Percentiles rank a stretch among this genome's conserved stretches.
Evolutionary conservation across 1,139 yeast species (phyloP).

Genomic region (Suhomyces ambrosiae): DNA sequence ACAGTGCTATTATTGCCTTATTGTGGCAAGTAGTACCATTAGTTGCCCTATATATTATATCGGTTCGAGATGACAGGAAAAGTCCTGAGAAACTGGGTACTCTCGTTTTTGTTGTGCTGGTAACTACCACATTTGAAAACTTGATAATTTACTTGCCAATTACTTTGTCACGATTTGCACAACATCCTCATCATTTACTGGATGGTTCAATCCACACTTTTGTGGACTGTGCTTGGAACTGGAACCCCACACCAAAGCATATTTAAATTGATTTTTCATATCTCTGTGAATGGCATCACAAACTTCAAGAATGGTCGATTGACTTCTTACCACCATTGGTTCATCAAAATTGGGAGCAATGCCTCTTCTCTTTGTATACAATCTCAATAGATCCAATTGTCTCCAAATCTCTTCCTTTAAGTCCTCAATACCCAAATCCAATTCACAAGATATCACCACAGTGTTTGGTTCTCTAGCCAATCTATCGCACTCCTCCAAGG

Average conservation of each 20-base stretch:
- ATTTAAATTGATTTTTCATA: slow-evolving; percentile 87
- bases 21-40: no score
- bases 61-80: no score
- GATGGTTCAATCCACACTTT: slow-evolving; percentile 86
- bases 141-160: no score
- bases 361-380: slow-evolving; percentile 86
- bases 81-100: no score
- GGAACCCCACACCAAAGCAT: slow-evolving; percentile 96
- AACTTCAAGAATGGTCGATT: slow-evolving; percentile 79
- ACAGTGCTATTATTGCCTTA: no score
- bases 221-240: slow-evolving; percentile 96
- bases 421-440: slow-evolving; percentile 83
- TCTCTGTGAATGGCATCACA: slow-evolving; percentile 94
- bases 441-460: slow-evolving; percentile 88
- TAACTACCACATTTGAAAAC: no score
- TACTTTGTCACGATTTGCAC: slow-evolving; percentile 85
- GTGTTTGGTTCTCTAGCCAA: slow-evolving; percentile 91
- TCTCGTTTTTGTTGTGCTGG: no score
- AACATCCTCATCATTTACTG: slow-evolving; percentile 90
- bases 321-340: slow-evolving; percentile 85
- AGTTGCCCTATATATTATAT: no score
- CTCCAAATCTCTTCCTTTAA: slow-evolving; percentile 93
- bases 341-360: slow-evolving; percentile 77
- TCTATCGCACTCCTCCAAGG: slow-evolving; percentile 90
- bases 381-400: slow-evolving; percentile 73